Conservation (phyloP, 176 grass and related monocot genomes). For the Raddia guianensis region DNA sequence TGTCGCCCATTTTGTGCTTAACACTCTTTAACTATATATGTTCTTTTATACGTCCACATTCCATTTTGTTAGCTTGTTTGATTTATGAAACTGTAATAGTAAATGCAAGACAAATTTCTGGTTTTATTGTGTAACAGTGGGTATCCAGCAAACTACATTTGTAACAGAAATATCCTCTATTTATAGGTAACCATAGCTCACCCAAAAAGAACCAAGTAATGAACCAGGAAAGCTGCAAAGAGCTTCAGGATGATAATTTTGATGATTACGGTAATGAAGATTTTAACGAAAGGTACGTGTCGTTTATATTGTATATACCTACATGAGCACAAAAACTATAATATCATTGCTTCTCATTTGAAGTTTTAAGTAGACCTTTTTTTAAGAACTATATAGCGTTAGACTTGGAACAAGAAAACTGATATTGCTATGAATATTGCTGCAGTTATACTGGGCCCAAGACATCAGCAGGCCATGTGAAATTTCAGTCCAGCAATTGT, state of each 20-base stretch:
- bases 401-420: neutral
- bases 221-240: constrained; percentile 46
- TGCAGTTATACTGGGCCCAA: constrained; percentile 40
- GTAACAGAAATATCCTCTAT: constrained; percentile 25
- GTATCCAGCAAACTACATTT: neutral
- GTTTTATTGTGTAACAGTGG: constrained; percentile 22
- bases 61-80: constrained; percentile 11
- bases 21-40: constrained; percentile 4
- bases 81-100: constrained; percentile 5
- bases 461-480: constrained; percentile 27
- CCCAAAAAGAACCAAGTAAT: constrained; percentile 26
- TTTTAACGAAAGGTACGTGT: constrained; percentile 43
- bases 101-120: neutral
- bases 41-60: constrained; percentile 23
- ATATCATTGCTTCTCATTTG: constrained; percentile 4
- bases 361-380: neutral
- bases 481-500: constrained; percentile 40
- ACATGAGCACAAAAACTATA: constrained; percentile 13
- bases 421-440: constrained; percentile 1
- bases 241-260: constrained; percentile 45
- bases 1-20: neutral
- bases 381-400: neutral
- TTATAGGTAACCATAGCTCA: constrained; percentile 45
- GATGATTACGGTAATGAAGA: constrained; percentile 35
- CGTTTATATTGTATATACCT: neutral